These are phyloP conservation scores for Komagataella ulmi DNA, from an alignment of 805 yeast species.

Conservation along the genomic window DNA sequence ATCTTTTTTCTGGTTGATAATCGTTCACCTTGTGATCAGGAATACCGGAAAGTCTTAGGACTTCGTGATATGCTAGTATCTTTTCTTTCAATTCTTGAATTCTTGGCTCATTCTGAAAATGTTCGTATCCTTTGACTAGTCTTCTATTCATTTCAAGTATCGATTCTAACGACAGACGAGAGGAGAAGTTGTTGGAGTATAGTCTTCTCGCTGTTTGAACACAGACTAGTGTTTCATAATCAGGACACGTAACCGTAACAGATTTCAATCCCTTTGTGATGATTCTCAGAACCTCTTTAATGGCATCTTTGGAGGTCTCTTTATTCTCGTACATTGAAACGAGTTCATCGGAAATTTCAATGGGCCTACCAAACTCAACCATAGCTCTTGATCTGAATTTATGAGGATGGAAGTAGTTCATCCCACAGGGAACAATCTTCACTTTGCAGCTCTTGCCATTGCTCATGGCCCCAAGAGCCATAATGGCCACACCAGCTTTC, in stretches of 20 bases:
- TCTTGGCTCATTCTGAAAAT: constrained; percentile 57
- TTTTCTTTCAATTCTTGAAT: constrained; percentile 46
- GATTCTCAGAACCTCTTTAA: constrained; percentile 54
- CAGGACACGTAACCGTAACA: constrained; percentile 82
- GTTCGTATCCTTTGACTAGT: constrained; percentile 68
- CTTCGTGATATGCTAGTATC: constrained; percentile 58
- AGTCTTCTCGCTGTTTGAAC: constrained; percentile 87
- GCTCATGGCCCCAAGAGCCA: constrained; percentile 93
- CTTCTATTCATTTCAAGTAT: constrained; percentile 87
- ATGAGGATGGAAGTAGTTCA: constrained; percentile 95
- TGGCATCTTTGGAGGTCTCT: constrained; percentile 59
- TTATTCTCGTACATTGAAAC: constrained; percentile 48
- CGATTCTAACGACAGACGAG: constrained; percentile 64
- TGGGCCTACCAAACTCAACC: constrained; percentile 85
- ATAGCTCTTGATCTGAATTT: constrained; percentile 93
- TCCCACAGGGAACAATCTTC: constrained; percentile 89
- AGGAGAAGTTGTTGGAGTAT: constrained; percentile 63
- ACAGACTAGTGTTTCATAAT: constrained; percentile 78
- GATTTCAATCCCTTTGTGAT: constrained; percentile 65
- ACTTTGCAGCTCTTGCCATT: constrained; percentile 64
- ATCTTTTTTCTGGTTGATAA: constrained; percentile 13
- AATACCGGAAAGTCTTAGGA: constrained; percentile 30
- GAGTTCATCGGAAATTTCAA: constrained; percentile 47
- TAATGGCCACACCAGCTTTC: constrained; percentile 95
- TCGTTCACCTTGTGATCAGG: constrained; percentile 51